Evolutionary conservation across 1,139 yeast species (phyloP).

Genomic region (Hemisphaericaspora xylofermentans): DNA sequence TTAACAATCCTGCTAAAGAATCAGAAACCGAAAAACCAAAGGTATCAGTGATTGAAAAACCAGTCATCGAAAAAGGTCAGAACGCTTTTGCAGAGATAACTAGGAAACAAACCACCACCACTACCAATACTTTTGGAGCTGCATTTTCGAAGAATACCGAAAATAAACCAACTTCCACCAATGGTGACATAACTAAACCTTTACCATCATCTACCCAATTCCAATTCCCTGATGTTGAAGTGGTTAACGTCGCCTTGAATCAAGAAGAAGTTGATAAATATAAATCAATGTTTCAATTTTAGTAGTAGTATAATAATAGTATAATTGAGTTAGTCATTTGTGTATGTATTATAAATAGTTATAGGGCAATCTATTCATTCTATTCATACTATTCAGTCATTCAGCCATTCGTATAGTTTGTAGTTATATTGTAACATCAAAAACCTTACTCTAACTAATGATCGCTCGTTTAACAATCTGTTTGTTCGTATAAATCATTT

Average conservation of each 20-base stretch:
- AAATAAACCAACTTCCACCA: background rate
- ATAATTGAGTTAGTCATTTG: background rate
- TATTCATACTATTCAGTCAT: too few species aligned
- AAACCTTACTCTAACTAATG: too few species aligned
- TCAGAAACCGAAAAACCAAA: background rate
- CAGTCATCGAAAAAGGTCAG: background rate
- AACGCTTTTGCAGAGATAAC: background rate
- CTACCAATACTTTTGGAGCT: background rate
- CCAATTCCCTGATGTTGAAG: conserved; percentile 31
- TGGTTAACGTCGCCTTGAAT: conserved; percentile 23
- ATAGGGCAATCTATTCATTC: too few species aligned
- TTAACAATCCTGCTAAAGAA: background rate
- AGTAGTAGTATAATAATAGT: background rate
- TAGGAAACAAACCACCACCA: background rate
- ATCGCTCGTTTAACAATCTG: too few species aligned
- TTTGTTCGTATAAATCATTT: too few species aligned
- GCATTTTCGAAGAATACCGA: background rate
- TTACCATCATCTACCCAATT: conserved; percentile 10
- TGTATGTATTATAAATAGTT: background rate
- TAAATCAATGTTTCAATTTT: conserved; percentile 29
- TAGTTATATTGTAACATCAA: too few species aligned
- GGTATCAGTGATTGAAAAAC: too few species aligned
- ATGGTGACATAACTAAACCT: background rate
- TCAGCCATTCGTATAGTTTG: too few species aligned
- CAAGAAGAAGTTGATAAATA: conserved; percentile 26